Conservation (phyloP, 2,329 filamentous ascomycete genomes). For the Tolypocladium album region DNA sequence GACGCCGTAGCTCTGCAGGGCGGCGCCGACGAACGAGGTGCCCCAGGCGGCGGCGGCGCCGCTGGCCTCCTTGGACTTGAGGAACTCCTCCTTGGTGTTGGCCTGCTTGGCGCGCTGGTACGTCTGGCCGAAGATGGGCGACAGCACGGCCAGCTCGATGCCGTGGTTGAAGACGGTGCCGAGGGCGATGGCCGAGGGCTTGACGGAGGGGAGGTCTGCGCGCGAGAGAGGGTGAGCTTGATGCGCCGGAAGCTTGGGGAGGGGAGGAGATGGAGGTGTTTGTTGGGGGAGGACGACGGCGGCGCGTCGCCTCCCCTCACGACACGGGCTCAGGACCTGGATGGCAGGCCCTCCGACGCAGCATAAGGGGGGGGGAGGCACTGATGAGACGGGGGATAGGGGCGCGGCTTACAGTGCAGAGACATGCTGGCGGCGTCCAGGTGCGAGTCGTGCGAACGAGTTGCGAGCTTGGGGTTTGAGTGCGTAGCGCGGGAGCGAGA, state of each 20-base stretch:
- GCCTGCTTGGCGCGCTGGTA: conserved; percentile 86
- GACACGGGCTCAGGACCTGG: too few relatives aligned
- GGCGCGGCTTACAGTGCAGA: conserved; percentile 42
- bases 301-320: too few relatives aligned
- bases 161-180: conserved; percentile 94
- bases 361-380: not conserved
- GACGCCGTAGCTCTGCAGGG: conserved; percentile 80
- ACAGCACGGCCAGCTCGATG: conserved; percentile 76
- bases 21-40: conserved; percentile 79
- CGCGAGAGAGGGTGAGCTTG: conserved; percentile 2
- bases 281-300: too few relatives aligned
- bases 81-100: conserved; percentile 94
- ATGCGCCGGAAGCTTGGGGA: not conserved
- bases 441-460: not conserved
- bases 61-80: conserved; percentile 84
- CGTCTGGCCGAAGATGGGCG: conserved; percentile 85
- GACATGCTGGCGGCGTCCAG: conserved; percentile 33
- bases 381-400: not conserved
- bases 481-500: not conserved
- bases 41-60: conserved; percentile 84
- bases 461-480: not conserved
- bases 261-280: not conserved
- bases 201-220: conserved; percentile 61
- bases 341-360: too few relatives aligned
- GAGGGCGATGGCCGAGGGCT: conserved; percentile 94